Percentiles rank a stretch among this genome's conserved stretches.
These are phyloP conservation scores for Solanum virginianum DNA, from an alignment of 257 asterid genomes.

Conservation along the genomic window DNA sequence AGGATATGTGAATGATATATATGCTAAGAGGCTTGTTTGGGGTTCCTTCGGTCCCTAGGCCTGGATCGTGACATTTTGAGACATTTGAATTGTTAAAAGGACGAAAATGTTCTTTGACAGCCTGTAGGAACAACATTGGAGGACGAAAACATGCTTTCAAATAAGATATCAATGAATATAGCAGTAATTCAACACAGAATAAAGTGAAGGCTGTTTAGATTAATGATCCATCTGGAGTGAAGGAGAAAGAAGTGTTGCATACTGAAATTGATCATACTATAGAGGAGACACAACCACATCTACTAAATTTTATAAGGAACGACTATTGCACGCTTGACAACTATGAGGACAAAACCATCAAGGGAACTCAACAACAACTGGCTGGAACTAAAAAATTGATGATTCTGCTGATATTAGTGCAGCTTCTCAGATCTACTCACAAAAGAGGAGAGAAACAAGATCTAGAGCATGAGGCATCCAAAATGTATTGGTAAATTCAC, in stretches of 20 bases:
- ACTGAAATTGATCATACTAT: slow-evolving; percentile 3
- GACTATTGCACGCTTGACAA: too few relatives aligned
- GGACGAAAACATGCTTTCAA: neutral
- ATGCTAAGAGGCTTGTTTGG: too few relatives aligned
- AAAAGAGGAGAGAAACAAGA: neutral
- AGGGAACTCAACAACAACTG: neutral
- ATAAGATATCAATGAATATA: slow-evolving; percentile 1
- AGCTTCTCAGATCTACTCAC: neutral
- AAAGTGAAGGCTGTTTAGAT: neutral
- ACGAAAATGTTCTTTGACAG: slow-evolving; percentile 2
- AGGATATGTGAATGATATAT: too few relatives aligned
- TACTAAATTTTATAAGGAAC: neutral
- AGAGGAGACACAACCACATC: slow-evolving; percentile 1
- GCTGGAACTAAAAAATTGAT: neutral
- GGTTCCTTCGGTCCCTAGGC: too few relatives aligned
- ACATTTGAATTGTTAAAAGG: neutral
- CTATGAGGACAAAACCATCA: too few relatives aligned
- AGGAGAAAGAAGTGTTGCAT: slow-evolving; percentile 1
- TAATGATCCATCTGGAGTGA: neutral
- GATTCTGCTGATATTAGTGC: neutral
- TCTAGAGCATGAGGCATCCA: neutral
- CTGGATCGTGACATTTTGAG: too few relatives aligned
- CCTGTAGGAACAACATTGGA: slow-evolving; percentile 12
- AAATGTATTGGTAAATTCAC: too few relatives aligned
- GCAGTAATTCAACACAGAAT: slow-evolving; percentile 3